Conservation (phyloP, 805 yeast species). For the Suhomyces kilbournensis region DNA sequence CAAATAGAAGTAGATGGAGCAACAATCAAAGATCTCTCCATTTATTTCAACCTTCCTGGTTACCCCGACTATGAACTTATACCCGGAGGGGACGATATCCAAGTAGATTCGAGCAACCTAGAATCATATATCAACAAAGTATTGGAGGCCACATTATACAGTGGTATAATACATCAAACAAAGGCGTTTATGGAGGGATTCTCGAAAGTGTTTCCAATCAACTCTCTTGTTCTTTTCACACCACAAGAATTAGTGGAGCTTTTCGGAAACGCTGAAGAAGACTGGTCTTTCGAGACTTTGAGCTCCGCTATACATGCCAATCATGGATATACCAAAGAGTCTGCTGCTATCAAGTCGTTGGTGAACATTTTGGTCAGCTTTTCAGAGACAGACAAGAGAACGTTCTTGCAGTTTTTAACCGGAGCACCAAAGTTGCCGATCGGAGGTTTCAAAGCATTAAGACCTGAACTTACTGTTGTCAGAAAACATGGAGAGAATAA, state of each 20-base stretch:
- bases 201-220: constrained; percentile 75
- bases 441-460: constrained; percentile 84
- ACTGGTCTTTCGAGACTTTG: constrained; percentile 73
- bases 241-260: constrained; percentile 69
- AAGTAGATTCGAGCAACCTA: constrained; percentile 53
- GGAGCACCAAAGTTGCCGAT: constrained; percentile 92
- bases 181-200: constrained; percentile 76
- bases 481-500: constrained; percentile 76
- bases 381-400: constrained; percentile 53
- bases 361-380: constrained; percentile 62
- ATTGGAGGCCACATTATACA: constrained; percentile 54
- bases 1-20: constrained; percentile 29
- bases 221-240: constrained; percentile 66
- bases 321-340: constrained; percentile 81
- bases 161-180: constrained; percentile 65
- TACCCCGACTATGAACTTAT: constrained; percentile 56
- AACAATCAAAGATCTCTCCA: constrained; percentile 51
- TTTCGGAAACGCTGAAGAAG: constrained; percentile 80
- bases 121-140: constrained; percentile 55
- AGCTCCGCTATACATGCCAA: constrained; percentile 69
- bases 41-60: constrained; percentile 79
- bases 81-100: constrained; percentile 50
- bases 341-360: constrained; percentile 58
- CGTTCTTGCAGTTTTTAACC: constrained; percentile 81
- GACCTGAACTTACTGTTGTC: constrained; percentile 86